phyloP scores from a whole-genome alignment of 768 basidiomycete species.

The Leccinum truebloodii region DNA sequence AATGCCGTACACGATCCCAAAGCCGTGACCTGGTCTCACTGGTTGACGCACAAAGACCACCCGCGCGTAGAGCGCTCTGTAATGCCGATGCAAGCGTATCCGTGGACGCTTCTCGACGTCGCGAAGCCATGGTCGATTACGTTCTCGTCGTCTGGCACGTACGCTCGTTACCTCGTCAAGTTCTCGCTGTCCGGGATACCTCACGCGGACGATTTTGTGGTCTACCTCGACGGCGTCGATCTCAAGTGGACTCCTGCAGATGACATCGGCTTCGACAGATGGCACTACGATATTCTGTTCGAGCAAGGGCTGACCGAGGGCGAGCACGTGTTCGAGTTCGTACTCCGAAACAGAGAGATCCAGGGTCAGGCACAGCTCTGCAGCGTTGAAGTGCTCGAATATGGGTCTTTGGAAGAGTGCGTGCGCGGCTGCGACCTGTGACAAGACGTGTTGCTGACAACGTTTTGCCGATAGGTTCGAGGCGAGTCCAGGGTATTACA shows the following conservation, averaged over 20 bases:
- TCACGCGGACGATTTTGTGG: constrained; percentile 47
- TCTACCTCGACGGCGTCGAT: constrained; percentile 61
- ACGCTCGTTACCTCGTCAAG: constrained; percentile 58
- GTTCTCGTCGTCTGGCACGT: constrained; percentile 66
- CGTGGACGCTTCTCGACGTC: constrained; percentile 72
- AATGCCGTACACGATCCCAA: constrained; percentile 54
- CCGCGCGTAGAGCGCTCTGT: constrained; percentile 62
- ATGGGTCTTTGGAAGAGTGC: constrained; percentile 64
- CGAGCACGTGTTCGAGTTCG: constrained; percentile 59
- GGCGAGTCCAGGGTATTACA: constrained; percentile 54
- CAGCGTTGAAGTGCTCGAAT: constrained; percentile 73
- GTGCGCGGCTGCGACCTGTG: neutral
- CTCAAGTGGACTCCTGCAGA: constrained; percentile 53
- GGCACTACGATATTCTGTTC: constrained; percentile 67
- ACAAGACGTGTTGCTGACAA: neutral
- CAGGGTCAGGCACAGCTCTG: constrained; percentile 72
- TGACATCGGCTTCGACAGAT: constrained; percentile 67
- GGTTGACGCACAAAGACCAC: constrained; percentile 49
- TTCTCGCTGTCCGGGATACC: constrained; percentile 79
- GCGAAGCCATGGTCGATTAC: constrained; percentile 56
- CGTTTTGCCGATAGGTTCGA: constrained; percentile 47
- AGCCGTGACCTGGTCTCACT: constrained; percentile 66
- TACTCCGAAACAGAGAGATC: constrained; percentile 45
- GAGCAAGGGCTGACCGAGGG: constrained; percentile 46
- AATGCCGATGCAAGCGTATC: constrained; percentile 75